Conservation (phyloP, 257 asterid species). For the Forsythia suspensa region DNA sequence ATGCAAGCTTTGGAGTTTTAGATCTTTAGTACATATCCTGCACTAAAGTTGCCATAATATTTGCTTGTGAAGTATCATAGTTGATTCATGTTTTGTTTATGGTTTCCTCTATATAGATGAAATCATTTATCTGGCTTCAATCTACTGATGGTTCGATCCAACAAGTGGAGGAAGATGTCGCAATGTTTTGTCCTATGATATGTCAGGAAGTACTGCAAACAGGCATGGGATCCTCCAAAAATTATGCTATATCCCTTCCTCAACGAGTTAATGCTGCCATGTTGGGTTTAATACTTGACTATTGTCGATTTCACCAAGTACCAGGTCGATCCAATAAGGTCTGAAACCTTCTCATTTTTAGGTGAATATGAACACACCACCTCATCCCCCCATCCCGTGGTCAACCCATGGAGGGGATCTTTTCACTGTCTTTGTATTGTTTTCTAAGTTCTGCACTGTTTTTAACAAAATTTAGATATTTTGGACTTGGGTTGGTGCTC, state of each 20-base stretch:
- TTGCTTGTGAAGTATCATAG: not conserved
- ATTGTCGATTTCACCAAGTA: slow-evolving; percentile 86
- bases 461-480: not conserved
- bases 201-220: slow-evolving; percentile 68
- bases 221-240: slow-evolving; percentile 87
- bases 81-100: not conserved
- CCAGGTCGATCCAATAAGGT: slow-evolving; percentile 97
- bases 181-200: slow-evolving; percentile 80
- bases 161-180: slow-evolving; percentile 90
- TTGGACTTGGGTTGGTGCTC: not conserved
- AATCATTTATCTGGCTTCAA: slow-evolving; percentile 87
- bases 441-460: not conserved
- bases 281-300: slow-evolving; percentile 84
- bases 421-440: not conserved
- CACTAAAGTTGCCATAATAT: not conserved
- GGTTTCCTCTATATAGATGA: slow-evolving; percentile 37
- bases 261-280: slow-evolving; percentile 75
- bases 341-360: not conserved
- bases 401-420: not conserved
- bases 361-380: not conserved
- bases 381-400: too few relatives aligned
- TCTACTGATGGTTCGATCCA: slow-evolving; percentile 78
- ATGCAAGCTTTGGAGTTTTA: not conserved
- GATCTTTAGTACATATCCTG: not conserved
- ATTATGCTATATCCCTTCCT: slow-evolving; percentile 81